Conservation (phyloP, 352 stramenopile genomes). For the Globisporangium megalacanthum region DNA sequence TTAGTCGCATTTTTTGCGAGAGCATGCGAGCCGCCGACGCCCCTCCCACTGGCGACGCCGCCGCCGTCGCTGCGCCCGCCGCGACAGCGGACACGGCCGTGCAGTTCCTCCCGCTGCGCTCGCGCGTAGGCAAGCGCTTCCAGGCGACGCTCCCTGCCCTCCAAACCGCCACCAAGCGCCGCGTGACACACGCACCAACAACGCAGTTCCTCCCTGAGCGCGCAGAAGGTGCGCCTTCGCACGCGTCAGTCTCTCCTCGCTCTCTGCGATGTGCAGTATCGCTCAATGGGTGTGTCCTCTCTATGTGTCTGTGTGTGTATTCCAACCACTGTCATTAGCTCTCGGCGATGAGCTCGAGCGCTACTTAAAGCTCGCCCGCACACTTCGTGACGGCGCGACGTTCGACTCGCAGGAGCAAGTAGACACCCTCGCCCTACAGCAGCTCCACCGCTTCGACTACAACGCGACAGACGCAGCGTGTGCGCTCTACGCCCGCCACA, state of each 20-base stretch:
- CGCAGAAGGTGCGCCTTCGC: conserved; percentile 31
- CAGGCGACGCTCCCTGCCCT: conserved; percentile 69
- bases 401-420: conserved; percentile 81
- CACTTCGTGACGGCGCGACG: conserved; percentile 67
- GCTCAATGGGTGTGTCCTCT: not conserved
- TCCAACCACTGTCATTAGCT: conserved; percentile 16
- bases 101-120: conserved; percentile 71
- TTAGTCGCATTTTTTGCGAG: too few species aligned
- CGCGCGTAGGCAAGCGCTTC: conserved; percentile 74
- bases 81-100: not conserved
- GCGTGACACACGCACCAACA: conserved; percentile 27
- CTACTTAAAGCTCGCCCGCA: conserved; percentile 72
- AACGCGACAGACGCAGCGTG: conserved; percentile 73
- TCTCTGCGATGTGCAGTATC: not conserved
- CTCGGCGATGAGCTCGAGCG: conserved; percentile 65
- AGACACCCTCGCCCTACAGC: conserved; percentile 56
- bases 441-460: conserved; percentile 81
- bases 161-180: conserved; percentile 18
- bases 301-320: not conserved
- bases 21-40: too few species aligned
- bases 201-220: conserved; percentile 41
- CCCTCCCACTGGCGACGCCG: not conserved
- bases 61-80: too few species aligned
- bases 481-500: conserved; percentile 76
- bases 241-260: not conserved